A percentile compares a stretch with the other conserved stretches of the same genome.
Conservation (phyloP, 2,329 filamentous ascomycete genomes). For the Paradendryphiella salina region DNA sequence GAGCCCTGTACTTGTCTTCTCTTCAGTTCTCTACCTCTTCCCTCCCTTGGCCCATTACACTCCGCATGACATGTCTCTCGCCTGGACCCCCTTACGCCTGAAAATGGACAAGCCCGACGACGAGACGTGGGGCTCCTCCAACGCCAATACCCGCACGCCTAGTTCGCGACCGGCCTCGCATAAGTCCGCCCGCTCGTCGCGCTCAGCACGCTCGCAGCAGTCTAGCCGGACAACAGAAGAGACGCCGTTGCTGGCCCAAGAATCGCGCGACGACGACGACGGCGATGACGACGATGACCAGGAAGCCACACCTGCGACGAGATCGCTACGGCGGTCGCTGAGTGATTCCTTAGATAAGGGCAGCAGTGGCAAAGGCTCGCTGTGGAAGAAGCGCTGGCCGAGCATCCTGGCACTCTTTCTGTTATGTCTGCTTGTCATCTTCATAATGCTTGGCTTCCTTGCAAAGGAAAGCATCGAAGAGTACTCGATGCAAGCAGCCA, state of each 20-base stretch:
- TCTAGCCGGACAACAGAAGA: constrained; percentile 45
- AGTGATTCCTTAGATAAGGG: constrained; percentile 26
- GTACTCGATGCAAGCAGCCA: constrained; percentile 81
- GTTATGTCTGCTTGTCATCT: constrained; percentile 64
- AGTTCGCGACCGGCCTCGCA: constrained; percentile 46
- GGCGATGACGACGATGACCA: constrained; percentile 22
- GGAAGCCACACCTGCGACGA: constrained; percentile 37
- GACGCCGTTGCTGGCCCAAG: constrained; percentile 46
- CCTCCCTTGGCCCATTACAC: not conserved
- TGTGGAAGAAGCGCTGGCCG: constrained; percentile 66
- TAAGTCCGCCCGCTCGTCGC: constrained; percentile 42
- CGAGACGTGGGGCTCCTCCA: constrained; percentile 43
- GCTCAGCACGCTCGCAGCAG: constrained; percentile 36
- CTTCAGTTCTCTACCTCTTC: constrained; percentile 2
- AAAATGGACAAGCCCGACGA: constrained; percentile 34
- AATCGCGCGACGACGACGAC: constrained; percentile 31
- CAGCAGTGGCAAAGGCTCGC: constrained; percentile 29
- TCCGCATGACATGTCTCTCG: constrained; percentile 10
- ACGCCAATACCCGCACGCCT: constrained; percentile 34
- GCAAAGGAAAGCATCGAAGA: constrained; percentile 78
- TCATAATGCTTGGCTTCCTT: constrained; percentile 83
- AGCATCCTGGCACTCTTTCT: constrained; percentile 73
- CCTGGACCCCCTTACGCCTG: constrained; percentile 13
- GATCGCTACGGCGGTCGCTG: constrained; percentile 44
- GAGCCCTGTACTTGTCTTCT: not conserved